These are phyloP conservation scores for Coprinopsis sp. DNA, from an alignment of 768 basidiomycete genomes.

Conservation along the genomic window DNA sequence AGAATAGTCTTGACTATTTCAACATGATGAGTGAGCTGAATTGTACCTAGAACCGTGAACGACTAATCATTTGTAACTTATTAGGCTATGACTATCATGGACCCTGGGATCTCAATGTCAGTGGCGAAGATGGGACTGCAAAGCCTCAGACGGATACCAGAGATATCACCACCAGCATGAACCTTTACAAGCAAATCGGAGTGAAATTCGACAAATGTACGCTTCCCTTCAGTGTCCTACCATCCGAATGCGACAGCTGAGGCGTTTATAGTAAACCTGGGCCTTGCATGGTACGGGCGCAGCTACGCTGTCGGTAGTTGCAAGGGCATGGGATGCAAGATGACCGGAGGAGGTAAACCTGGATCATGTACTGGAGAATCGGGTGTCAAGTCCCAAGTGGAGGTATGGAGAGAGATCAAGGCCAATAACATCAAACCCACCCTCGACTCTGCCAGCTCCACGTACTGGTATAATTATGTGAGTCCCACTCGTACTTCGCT, in stretches of 20 bases:
- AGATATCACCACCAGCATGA: constrained; percentile 18
- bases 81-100: constrained; percentile 20
- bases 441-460: neutral
- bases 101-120: constrained; percentile 20
- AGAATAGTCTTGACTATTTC: constrained; percentile 12
- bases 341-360: constrained; percentile 4
- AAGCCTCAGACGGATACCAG: constrained; percentile 19
- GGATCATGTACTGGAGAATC: constrained; percentile 3
- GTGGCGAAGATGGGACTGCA: constrained; percentile 15
- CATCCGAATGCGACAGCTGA: neutral
- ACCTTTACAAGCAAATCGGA: constrained; percentile 16
- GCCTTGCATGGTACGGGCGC: constrained; percentile 20
- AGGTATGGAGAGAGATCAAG: neutral
- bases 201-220: constrained; percentile 13
- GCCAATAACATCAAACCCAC: neutral
- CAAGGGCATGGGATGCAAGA: constrained; percentile 1
- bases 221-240: neutral
- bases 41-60: no score
- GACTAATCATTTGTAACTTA: no score
- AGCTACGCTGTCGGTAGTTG: constrained; percentile 10
- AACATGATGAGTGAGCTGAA: constrained; percentile 20
- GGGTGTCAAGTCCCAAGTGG: constrained; percentile 2
- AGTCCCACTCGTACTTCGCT: neutral
- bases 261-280: constrained; percentile 13
- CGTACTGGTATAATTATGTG: constrained; percentile 7